Evolutionary conservation across 2,329 filamentous ascomycete species (phyloP), one percentile per base, ranked within the genome.

Genomic region (Pseudopyrenochaeta lycopersici): DNA sequence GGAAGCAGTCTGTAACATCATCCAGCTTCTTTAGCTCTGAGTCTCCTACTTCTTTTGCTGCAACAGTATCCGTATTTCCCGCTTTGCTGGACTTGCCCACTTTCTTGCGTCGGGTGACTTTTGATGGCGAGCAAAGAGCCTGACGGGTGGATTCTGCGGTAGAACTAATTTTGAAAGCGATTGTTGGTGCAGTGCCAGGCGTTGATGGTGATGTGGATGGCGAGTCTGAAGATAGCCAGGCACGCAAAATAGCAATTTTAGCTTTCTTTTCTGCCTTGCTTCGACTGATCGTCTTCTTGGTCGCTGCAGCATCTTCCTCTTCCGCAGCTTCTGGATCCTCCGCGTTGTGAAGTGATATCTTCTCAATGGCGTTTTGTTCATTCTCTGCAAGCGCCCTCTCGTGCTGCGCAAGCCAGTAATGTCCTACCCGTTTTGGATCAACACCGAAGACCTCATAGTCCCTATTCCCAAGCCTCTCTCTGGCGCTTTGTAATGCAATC

Each of bases 1-100:
- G 72, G 21, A 95, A 77, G 70, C 88, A 90, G 77, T 96, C 91
- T 0, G 91, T 89, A 44, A 96, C 76, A 77, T 96, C 91, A 73
- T 96, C 91, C 47, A 94, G 74, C 74, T 95, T 95, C 54, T 56
- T 70, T 42, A 62, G 58, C 20, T 67, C 58, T 6, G 36, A 7
- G 1, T 45, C 55, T 3, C 47, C 29, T 14, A 49, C 35, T 1
- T 44, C 36, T 41, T 29, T 49, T 18, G 20, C n/a, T 5, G 29
- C 27, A 1, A 20, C 38, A 38, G 52, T 61, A 56, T 68, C 17
- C 23, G 9, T 49, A 40, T 53, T 40, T 31, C 11, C 39, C 60
- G 68, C 47, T 62, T 23, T 21, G 10, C 27, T 38, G 3, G 50
- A 63, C 49, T 40, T 30, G 31, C 6, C 32, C 21, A 21, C n/a